phyloP scores from a whole-genome alignment of 805 yeast genomes.

The Metschnikowia lachancei region DNA sequence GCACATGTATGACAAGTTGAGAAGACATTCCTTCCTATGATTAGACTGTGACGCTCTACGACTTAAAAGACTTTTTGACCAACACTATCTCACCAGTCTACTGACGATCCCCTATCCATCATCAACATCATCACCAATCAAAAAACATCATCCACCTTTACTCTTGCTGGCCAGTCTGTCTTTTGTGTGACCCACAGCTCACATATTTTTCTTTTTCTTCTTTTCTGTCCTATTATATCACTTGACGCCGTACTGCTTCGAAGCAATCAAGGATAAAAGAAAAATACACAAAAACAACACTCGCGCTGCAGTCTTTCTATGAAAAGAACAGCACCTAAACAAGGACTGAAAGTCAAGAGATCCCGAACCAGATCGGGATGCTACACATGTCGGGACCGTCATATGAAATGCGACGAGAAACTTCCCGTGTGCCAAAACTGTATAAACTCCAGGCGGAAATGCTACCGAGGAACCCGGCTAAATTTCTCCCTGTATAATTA shows the following conservation, averaged over 20 bases:
- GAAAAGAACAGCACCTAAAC: conserved; percentile 2
- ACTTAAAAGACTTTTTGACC: not conserved
- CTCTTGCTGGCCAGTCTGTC: not conserved
- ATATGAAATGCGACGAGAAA: conserved; percentile 66
- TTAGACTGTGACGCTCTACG: not conserved
- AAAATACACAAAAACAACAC: not conserved
- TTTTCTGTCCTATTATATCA: too few relatives aligned
- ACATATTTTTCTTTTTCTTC: too few relatives aligned
- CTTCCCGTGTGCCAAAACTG: conserved; percentile 61
- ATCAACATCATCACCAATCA: not conserved
- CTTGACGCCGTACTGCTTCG: too few relatives aligned
- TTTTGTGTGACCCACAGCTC: not conserved
- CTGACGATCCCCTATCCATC: not conserved
- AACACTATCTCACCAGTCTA: not conserved
- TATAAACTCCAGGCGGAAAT: conserved; percentile 46
- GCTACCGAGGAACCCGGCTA: conserved; percentile 46
- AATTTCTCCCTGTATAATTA: conserved; percentile 44
- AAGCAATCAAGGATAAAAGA: too few relatives aligned
- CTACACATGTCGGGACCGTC: conserved; percentile 60
- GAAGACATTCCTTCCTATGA: not conserved
- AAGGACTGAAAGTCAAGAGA: conserved; percentile 23
- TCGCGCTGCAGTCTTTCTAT: conserved; percentile 1
- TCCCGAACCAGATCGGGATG: conserved; percentile 52
- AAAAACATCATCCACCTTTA: too few relatives aligned
- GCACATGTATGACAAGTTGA: not conserved